A percentile compares a stretch with the other conserved stretches of the same genome.
Conservation (phyloP, 352 stramenopile genomes). For the Phytopythium kandeliae region DNA sequence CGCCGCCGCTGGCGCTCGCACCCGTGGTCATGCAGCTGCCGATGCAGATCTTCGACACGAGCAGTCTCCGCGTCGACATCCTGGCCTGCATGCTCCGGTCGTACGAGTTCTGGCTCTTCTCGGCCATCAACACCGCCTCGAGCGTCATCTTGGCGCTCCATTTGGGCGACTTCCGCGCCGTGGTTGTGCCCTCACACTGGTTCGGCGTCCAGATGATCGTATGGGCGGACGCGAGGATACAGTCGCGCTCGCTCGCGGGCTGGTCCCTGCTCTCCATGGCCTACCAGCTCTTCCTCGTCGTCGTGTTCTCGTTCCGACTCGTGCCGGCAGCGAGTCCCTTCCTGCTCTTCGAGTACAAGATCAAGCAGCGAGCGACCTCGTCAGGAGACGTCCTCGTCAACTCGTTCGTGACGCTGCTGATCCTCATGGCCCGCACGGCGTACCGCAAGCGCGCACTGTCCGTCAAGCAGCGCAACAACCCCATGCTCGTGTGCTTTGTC, state of each 20-base stretch:
- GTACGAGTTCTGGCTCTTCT: constrained; percentile 31
- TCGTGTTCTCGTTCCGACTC: background rate
- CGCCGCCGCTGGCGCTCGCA: background rate
- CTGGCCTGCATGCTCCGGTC: constrained; percentile 11
- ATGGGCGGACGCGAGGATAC: constrained; percentile 18
- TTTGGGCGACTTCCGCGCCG: constrained; percentile 8
- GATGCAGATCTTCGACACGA: constrained; percentile 2
- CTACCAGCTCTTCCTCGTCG: constrained; percentile 1
- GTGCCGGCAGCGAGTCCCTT: background rate
- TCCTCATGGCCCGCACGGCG: constrained; percentile 8
- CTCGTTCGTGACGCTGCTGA: constrained; percentile 7
- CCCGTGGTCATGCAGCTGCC: constrained; percentile 1
- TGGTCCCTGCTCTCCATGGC: constrained; percentile 1
- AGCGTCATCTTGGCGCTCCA: constrained; percentile 8
- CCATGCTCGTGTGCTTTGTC: constrained; percentile 11
- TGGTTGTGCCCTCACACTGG: constrained; percentile 8
- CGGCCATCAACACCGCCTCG: constrained; percentile 10
- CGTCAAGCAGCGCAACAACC: background rate
- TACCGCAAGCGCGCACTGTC: constrained; percentile 10
- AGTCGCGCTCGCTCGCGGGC: constrained; percentile 1
- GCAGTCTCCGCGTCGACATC: constrained; percentile 18
- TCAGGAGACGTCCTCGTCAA: constrained; percentile 10
- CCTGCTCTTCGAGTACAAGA: background rate
- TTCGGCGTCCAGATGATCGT: constrained; percentile 12
- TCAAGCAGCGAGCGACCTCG: background rate